phyloP scores from a whole-genome alignment of 169 alveolate species.

The Amoebophrya sp. region DNA sequence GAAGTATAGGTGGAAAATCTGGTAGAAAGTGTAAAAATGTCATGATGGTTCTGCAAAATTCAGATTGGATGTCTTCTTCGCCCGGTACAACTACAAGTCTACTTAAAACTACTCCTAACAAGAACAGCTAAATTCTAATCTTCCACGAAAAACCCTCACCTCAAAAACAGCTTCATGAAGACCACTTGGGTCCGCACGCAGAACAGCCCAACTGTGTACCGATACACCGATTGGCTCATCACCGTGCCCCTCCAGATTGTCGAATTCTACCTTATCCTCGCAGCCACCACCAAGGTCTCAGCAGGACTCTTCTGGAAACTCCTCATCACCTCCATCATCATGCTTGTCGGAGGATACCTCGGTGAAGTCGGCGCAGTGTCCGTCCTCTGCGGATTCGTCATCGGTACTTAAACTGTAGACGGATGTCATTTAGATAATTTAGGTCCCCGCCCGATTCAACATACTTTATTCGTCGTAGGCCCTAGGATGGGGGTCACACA shows the following conservation, averaged over 20 bases:
- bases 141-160: neutral
- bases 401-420: too few species aligned
- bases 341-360: constrained; percentile 9
- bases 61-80: too few species aligned
- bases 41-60: too few species aligned
- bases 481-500: too few species aligned
- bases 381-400: constrained; percentile 5
- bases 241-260: constrained; percentile 23
- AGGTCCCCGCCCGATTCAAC: too few species aligned
- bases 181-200: constrained; percentile 14
- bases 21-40: too few species aligned
- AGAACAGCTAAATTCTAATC: too few species aligned
- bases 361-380: constrained; percentile 9
- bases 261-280: constrained; percentile 5
- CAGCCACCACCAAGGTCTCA: neutral
- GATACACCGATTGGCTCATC: constrained; percentile 7
- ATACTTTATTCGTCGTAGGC: too few species aligned
- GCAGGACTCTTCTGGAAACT: neutral
- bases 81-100: too few species aligned
- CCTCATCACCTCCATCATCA: neutral
- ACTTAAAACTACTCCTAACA: too few species aligned
- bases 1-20: too few species aligned
- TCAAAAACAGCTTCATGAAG: constrained; percentile 1
- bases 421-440: too few species aligned
- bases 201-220: constrained; percentile 3